Evolutionary conservation across 2,329 filamentous ascomycete genomes (phyloP), one percentile per base, ranked within the genome.

Genomic region (Aspergillus sp.): DNA sequence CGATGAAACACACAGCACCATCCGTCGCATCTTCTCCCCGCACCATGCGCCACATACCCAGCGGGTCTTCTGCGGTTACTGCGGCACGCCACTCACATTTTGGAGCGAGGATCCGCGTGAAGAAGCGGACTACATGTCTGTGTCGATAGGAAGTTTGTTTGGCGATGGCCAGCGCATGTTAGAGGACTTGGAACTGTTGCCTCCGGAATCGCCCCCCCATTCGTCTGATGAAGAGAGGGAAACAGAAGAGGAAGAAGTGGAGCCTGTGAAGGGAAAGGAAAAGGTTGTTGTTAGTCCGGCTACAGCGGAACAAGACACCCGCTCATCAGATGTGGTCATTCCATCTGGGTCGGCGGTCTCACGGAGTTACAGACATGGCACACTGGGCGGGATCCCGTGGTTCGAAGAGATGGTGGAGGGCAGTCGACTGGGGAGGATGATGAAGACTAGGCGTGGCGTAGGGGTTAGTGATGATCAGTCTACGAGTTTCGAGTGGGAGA

Each of bases 41-140:
- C 81, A 81, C 2, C 78, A 81, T 67, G 84, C 85, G 55, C 81
- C 83, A 55, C 78, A 84, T 68, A 81, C 85, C 1, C 87, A 89
- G 72, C 87, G 91, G 53, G 86, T 92, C 67, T 97, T 97, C 76
- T 97, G 93, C 77, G 93, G 93, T 23, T 96, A 90, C 79, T 97
- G 93, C 74, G 93, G 93, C 55, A 96, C 92, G 0, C 90, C 91
- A 12, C 80, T 97, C 57, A 89, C 89, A 0, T 91, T 89, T 68
- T 97, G 92, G 92, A 89, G 87, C 50, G 92, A 96, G 74, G 77
- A 85, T 23, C 89, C 90, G 0, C 79, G 76, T 0, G 82, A 81
- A 55, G 91, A 95, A 72, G 89, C 89, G 12, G 87, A 92, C 7
- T 94, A 85, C 72, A 92, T 97, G 78, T 88, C 87, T 61, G 80